Evolutionary conservation across 306 rosid genomes (phyloP).

Genomic region (Argentina anserina): DNA sequence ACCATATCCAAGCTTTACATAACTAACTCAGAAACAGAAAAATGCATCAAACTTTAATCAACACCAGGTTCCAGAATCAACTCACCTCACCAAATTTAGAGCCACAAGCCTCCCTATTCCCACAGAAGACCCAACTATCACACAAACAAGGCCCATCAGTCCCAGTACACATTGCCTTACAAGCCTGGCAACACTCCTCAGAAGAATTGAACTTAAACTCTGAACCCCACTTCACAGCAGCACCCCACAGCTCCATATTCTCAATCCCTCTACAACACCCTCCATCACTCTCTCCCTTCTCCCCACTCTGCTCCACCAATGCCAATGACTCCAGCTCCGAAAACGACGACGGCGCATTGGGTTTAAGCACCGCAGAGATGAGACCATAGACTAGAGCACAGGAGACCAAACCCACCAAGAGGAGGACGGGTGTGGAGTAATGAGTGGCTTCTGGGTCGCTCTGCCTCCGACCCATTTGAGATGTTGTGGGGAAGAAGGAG

Average conservation of each 20-base stretch:
- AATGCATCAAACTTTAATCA: slow-evolving; percentile 2
- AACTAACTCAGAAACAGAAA: neutral
- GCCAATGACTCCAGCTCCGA: slow-evolving; percentile 16
- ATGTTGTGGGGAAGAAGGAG: slow-evolving; percentile 20
- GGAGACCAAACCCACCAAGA: slow-evolving; percentile 45
- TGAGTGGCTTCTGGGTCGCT: slow-evolving; percentile 38
- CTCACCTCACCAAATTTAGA: slow-evolving; percentile 78
- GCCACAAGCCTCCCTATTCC: slow-evolving; percentile 68
- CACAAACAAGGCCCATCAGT: slow-evolving; percentile 89
- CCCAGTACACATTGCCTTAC: slow-evolving; percentile 83
- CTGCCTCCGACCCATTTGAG: slow-evolving; percentile 69
- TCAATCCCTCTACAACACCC: slow-evolving; percentile 77
- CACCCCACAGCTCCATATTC: slow-evolving; percentile 85
- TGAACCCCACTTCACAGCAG: slow-evolving; percentile 92
- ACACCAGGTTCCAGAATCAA: slow-evolving; percentile 1
- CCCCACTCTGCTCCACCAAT: slow-evolving; percentile 26
- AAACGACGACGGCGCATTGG: slow-evolving; percentile 18
- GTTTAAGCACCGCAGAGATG: slow-evolving; percentile 44
- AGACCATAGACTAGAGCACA: slow-evolving; percentile 55
- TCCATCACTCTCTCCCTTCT: slow-evolving; percentile 21
- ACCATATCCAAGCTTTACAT: neutral
- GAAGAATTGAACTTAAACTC: slow-evolving; percentile 72
- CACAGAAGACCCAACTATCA: slow-evolving; percentile 88
- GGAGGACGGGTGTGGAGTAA: slow-evolving; percentile 35
- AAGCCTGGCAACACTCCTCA: slow-evolving; percentile 68